A percentile compares a stretch with the other conserved stretches of the same genome.
Evolutionary conservation across 805 yeast genomes (phyloP).

Genomic region (Sporopachydermia quercuum): DNA sequence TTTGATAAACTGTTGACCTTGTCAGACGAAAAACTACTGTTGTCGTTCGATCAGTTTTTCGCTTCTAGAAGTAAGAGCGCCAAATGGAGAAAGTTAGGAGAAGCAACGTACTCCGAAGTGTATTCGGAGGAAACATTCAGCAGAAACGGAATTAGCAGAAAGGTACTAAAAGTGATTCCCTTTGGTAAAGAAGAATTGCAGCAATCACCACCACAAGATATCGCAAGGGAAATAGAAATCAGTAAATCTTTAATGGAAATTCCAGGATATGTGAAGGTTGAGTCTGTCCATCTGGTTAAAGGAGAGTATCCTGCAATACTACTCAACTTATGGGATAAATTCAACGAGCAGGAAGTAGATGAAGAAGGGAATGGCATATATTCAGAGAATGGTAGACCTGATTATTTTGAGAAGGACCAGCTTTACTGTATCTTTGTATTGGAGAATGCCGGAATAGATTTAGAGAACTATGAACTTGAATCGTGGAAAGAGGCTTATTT

Average conservation of each 20-base stretch:
- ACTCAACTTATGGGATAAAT: slow-evolving; percentile 31
- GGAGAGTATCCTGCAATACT: slow-evolving; percentile 29
- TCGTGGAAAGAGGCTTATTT: slow-evolving; percentile 22
- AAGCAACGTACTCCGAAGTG: slow-evolving; percentile 33
- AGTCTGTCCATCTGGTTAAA: slow-evolving; percentile 29
- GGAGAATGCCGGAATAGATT: slow-evolving; percentile 23
- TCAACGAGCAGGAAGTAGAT: slow-evolving; percentile 7
- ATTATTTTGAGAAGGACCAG: slow-evolving; percentile 19
- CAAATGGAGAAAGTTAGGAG: slow-evolving; percentile 22
- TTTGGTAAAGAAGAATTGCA: slow-evolving; percentile 29
- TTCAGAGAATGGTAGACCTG: slow-evolving; percentile 26
- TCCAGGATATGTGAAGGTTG: slow-evolving; percentile 31
- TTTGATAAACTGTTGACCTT: neutral
- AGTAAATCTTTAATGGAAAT: slow-evolving; percentile 24
- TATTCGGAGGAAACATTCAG: slow-evolving; percentile 18
- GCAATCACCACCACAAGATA: slow-evolving; percentile 27
- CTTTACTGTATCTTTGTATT: slow-evolving; percentile 19
- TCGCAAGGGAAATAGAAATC: slow-evolving; percentile 32
- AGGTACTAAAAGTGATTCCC: slow-evolving; percentile 36
- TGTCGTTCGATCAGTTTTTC: slow-evolving; percentile 1
- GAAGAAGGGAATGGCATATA: slow-evolving; percentile 7
- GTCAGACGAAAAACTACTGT: neutral
- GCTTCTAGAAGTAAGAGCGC: neutral
- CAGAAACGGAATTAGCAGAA: slow-evolving; percentile 12
- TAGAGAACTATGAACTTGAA: slow-evolving; percentile 27